phyloP scores from a whole-genome alignment of 1,284 basidiomycete genomes.

The Trichosporon faecale region DNA sequence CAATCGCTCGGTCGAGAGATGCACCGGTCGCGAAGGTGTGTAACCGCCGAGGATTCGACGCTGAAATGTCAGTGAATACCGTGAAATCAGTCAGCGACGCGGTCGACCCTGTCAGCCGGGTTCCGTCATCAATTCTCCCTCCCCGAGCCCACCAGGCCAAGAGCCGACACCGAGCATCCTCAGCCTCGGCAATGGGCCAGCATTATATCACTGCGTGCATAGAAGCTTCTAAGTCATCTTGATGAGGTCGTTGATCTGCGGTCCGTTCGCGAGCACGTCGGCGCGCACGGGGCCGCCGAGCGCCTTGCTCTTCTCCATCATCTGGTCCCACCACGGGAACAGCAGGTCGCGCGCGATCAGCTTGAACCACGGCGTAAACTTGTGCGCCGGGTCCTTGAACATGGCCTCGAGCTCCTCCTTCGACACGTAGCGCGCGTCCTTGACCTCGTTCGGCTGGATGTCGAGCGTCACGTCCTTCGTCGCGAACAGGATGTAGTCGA shows the following conservation, averaged over 20 bases:
- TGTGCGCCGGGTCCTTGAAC: slow-evolving; percentile 75
- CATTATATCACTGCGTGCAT: too few species aligned
- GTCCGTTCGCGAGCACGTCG: slow-evolving; percentile 37
- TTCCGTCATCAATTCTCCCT: neutral
- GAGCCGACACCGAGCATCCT: too few species aligned
- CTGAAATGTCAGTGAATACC: too few species aligned
- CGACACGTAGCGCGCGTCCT: slow-evolving; percentile 85
- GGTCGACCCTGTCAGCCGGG: neutral
- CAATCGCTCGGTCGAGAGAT: too few species aligned
- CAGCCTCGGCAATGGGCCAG: too few species aligned
- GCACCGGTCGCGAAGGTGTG: too few species aligned
- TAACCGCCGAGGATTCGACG: too few species aligned
- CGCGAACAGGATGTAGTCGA: slow-evolving; percentile 97
- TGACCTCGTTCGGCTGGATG: slow-evolving; percentile 88
- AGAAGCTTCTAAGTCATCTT: slow-evolving; percentile 60
- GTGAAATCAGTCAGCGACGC: neutral
- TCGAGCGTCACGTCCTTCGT: slow-evolving; percentile 82
- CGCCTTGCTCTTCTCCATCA: slow-evolving; percentile 59
- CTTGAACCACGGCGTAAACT: slow-evolving; percentile 99
- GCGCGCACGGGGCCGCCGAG: slow-evolving; percentile 55
- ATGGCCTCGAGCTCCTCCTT: slow-evolving; percentile 84
- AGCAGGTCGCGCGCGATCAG: slow-evolving; percentile 95
- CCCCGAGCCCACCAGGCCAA: neutral
- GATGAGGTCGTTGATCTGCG: slow-evolving; percentile 64
- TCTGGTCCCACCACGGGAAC: slow-evolving; percentile 97